Evolutionary conservation across 225 moss, liverwort and hornwort genomes (phyloP), one percentile per base, ranked within the genome.

Genomic region (Neckera pumila): DNA sequence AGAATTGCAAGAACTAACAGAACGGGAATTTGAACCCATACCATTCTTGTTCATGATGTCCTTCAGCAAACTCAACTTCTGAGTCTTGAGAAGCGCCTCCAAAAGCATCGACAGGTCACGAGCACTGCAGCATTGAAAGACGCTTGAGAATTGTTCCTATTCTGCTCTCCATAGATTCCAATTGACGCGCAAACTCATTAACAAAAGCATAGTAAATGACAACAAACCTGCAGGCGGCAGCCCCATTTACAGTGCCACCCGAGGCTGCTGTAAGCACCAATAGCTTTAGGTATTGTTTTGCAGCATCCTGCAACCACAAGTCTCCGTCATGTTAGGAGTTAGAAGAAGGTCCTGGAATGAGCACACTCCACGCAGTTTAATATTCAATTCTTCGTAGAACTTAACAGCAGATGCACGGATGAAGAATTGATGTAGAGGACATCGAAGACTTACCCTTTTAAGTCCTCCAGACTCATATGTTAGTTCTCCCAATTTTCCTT

Each of bases 11-110:
- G 62, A 64, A 64, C 38, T 23, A 27, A 83, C 26, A 71, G 31
- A 73, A 51, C 20, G 31, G 83, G 17, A 49, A 80, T n/a, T 71
- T 67, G 67, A 80, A 76, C 42, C 33, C 79, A 69, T 81, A 97
- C 97, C 97, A 84, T 97, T 97, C 83, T 95, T 96, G 74, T 92
- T 91, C 92, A 97, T 94, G 84, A 97, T 95, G 51, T 96, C 97
- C 62, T 93, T 92, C 73, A 97, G 90, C 62, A 97, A 94, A 83
- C 90, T 89, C 80, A 85, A 88, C 78, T 90, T 95, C 18, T 92
- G 91, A 83, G 97, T 97, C 92, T 95, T 95, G 74, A 95, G 91
- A 64, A 97, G 94, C 59, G 95, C 97, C 89, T 96, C 97, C 86
- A 97, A 86, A 61, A 97, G 93, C 91, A 97, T 89, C 54, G 97